Evolutionary conservation across 805 yeast genomes (phyloP).

Genomic region (Starmerella vaccinii): DNA sequence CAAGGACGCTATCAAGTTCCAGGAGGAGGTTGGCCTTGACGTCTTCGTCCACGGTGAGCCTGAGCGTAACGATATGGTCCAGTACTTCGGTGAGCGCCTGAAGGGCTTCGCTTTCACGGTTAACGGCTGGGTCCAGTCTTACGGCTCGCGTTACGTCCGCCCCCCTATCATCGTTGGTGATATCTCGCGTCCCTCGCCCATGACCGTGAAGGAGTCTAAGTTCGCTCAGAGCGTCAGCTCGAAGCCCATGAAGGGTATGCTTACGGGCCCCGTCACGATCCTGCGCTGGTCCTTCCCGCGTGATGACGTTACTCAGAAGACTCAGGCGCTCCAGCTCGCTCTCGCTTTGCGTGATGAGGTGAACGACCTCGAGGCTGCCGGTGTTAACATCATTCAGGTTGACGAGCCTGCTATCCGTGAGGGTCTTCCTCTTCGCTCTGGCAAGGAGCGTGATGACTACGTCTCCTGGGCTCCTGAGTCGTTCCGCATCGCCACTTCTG

Average conservation of each 20-base stretch:
- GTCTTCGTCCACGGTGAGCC: constrained; percentile 99
- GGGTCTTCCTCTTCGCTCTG: constrained; percentile 98
- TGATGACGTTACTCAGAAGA: constrained; percentile 87
- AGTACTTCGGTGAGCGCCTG: constrained; percentile 98
- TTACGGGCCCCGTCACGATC: constrained; percentile 99
- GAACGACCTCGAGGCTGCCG: constrained; percentile 94
- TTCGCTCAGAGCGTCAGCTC: constrained; percentile 94
- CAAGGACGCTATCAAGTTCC: constrained; percentile 92
- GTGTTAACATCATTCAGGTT: constrained; percentile 95
- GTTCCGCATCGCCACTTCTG: constrained; percentile 98
- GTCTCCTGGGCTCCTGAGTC: constrained; percentile 98
- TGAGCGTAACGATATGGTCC: constrained; percentile 99
- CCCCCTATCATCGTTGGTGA: constrained; percentile 99
- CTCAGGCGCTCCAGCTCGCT: constrained; percentile 93
- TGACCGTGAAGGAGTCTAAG: constrained; percentile 98
- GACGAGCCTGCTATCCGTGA: constrained; percentile 99
- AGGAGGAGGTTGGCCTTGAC: constrained; percentile 97
- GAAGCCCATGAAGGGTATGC: constrained; percentile 99
- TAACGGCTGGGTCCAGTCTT: constrained; percentile 99
- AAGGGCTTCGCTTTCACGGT: constrained; percentile 97
- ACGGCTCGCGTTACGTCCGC: constrained; percentile 99
- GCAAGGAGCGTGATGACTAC: constrained; percentile 92
- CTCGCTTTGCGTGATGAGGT: constrained; percentile 98
- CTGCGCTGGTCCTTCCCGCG: constrained; percentile 99
- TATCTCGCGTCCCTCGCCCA: constrained; percentile 94